Evolutionary conservation across 805 yeast genomes (phyloP), one percentile per base, ranked within the genome.

Genomic region (Saccharomycopsis malanga): DNA sequence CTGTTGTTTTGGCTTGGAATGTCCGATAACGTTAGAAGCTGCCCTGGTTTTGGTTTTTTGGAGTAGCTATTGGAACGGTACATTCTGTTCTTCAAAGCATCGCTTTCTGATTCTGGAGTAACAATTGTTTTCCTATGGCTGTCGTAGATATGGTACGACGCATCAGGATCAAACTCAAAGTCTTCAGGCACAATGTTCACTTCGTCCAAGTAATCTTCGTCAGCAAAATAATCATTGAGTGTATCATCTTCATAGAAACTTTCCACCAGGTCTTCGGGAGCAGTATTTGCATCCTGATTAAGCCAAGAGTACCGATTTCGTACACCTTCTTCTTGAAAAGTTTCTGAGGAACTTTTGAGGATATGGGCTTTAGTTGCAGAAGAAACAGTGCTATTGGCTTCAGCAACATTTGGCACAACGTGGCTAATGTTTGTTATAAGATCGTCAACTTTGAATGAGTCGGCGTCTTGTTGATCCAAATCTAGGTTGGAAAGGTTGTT

Each of bases 111-210:
- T 22, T 15, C 12, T 9, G 42, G 35, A 21, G 41, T 5, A 27
- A 43, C 14, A 27, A 32, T 15, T 3, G 21, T 23, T 12, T 34
- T 39, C n/a, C 35, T 30, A 15, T 40, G 40, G 3, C 34, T 7
- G 22, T 42, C 50, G 25, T 42, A 42, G 14, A 47, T 39, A 25
- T 47, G 47, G 34, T 29, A 47, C 12, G 46, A 42, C 3, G 29
- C 44, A n/a, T 48, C 52, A 20, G 40, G 37, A 2, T 57, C 59
- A 50, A 58, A 58, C 5, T 63, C 69, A 44, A 50, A 65, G 47
- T 66, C 71, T 44, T 64, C 69, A 1, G 70, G 69, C 3, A 66
- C 47, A 29, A 53, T 54, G 41, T 67, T 67, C 24, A 65, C 57
- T 48, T 67, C 70, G 49, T 66, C 70, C 14, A 67, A 46, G 47